Evolutionary conservation across 441 rosid species (phyloP).

Genomic region (Croton setiger): DNA sequence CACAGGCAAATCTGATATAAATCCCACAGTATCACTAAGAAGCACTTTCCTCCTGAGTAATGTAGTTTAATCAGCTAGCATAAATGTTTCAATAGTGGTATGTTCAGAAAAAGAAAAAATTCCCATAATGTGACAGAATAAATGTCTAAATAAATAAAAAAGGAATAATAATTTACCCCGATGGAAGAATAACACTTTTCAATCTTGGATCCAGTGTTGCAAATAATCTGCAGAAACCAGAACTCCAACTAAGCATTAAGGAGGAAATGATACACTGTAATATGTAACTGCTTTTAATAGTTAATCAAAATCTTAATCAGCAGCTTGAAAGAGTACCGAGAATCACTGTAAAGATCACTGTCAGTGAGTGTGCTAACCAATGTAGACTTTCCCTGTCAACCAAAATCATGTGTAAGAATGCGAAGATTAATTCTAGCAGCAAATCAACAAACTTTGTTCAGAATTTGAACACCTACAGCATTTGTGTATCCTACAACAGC

Average conservation of each 20-base stretch:
- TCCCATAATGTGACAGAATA: slow-evolving; percentile 11
- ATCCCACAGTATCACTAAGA: slow-evolving; percentile 92
- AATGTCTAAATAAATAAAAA: background rate
- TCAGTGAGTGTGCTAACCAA: slow-evolving; percentile 65
- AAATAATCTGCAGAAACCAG: slow-evolving; percentile 50
- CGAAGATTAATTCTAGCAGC: slow-evolving; percentile 3
- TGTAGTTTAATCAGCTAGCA: slow-evolving; percentile 16
- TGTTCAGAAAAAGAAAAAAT: background rate
- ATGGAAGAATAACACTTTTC: slow-evolving; percentile 67
- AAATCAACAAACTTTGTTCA: slow-evolving; percentile 20
- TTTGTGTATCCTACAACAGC: slow-evolving; percentile 97
- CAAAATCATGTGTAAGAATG: background rate
- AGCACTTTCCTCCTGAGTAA: slow-evolving; percentile 73
- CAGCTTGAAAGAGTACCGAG: slow-evolving; percentile 47
- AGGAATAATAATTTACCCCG: slow-evolving; percentile 43
- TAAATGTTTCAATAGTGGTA: background rate
- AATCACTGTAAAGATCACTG: slow-evolving; percentile 74
- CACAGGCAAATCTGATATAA: slow-evolving; percentile 88
- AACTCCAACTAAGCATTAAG: slow-evolving; percentile 14
- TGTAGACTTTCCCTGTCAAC: slow-evolving; percentile 81
- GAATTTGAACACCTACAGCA: slow-evolving; percentile 60
- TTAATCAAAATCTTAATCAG: slow-evolving; percentile 16
- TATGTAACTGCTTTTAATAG: slow-evolving; percentile 6
- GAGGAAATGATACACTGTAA: slow-evolving; percentile 10
- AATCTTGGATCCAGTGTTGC: slow-evolving; percentile 83